A percentile compares a stretch with the other conserved stretches of the same genome.
These are phyloP conservation scores for Gossypium laxum DNA, from an alignment of 441 rosid species.

Conservation along the genomic window DNA sequence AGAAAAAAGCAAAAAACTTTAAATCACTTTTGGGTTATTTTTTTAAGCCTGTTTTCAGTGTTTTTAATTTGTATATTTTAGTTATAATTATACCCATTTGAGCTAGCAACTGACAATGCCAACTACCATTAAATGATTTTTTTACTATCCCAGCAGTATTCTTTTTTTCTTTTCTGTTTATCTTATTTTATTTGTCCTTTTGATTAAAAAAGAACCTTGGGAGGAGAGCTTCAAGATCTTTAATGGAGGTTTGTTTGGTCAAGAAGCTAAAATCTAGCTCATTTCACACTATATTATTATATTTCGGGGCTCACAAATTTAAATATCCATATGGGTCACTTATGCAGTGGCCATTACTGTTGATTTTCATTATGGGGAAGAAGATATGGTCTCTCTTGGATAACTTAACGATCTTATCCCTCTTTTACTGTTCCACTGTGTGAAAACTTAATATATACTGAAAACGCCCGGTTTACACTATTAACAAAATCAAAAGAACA, in stretches of 20 bases:
- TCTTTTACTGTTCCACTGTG: background rate
- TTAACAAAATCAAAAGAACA: no score
- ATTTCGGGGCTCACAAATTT: background rate
- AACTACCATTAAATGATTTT: conserved; percentile 35
- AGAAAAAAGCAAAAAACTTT: background rate
- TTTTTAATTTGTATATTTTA: conserved; percentile 14
- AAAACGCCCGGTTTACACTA: no score
- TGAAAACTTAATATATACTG: no score
- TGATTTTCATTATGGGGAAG: background rate
- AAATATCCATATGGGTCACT: conserved; percentile 13
- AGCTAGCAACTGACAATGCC: conserved; percentile 74
- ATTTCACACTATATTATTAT: conserved; percentile 11
- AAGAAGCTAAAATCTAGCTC: conserved; percentile 35
- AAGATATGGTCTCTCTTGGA: conserved; percentile 4
- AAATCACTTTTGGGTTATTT: background rate
- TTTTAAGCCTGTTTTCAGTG: background rate
- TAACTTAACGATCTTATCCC: conserved; percentile 13
- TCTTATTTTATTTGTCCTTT: conserved; percentile 24
- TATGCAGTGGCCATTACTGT: background rate
- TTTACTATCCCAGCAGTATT: background rate
- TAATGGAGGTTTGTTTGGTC: conserved; percentile 38
- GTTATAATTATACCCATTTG: conserved; percentile 28
- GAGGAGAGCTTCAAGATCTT: conserved; percentile 33
- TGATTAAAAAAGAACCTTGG: conserved; percentile 25
- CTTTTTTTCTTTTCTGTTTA: conserved; percentile 10